Evolutionary conservation across 1,139 yeast genomes (phyloP).

Genomic region (Spathaspora jeffriesii): DNA sequence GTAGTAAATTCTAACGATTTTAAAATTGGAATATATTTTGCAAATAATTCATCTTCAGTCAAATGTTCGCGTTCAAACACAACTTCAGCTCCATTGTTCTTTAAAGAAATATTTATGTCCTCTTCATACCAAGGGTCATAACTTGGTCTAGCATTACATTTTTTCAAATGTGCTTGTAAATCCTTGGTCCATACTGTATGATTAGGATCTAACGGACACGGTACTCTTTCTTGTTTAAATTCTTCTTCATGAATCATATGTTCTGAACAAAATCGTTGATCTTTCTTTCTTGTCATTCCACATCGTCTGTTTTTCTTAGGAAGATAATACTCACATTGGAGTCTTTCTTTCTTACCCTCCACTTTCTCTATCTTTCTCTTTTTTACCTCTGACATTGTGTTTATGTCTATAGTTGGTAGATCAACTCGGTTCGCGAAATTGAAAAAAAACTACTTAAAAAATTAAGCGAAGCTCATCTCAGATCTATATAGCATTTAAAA

Average conservation of each 20-base stretch:
- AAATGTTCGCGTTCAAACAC: slow-evolving; percentile 11
- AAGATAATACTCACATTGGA: slow-evolving; percentile 48
- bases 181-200: slow-evolving; percentile 73
- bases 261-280: slow-evolving; percentile 60
- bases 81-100: slow-evolving; percentile 14
- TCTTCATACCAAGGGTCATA: slow-evolving; percentile 44
- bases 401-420: slow-evolving; percentile 2
- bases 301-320: slow-evolving; percentile 55
- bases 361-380: slow-evolving; percentile 14
- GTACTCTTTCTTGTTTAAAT: slow-evolving; percentile 49
- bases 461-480: slow-evolving; percentile 6
- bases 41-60: slow-evolving; percentile 16
- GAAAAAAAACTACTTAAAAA: slow-evolving; percentile 3
- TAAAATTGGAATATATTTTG: slow-evolving; percentile 32
- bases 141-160: slow-evolving; percentile 54
- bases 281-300: slow-evolving; percentile 58
- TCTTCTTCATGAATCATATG: slow-evolving; percentile 41
- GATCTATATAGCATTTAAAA: slow-evolving; percentile 4
- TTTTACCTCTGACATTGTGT: slow-evolving; percentile 12
- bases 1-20: slow-evolving; percentile 15
- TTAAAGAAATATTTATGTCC: slow-evolving; percentile 32
- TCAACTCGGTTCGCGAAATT: slow-evolving; percentile 1
- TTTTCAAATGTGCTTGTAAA: slow-evolving; percentile 55
- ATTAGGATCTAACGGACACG: slow-evolving; percentile 76
- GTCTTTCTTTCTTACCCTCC: slow-evolving; percentile 1